Evolutionary conservation across 371 early-diverging fungal species (phyloP).

Genomic region (Lichtheimia ornata): DNA sequence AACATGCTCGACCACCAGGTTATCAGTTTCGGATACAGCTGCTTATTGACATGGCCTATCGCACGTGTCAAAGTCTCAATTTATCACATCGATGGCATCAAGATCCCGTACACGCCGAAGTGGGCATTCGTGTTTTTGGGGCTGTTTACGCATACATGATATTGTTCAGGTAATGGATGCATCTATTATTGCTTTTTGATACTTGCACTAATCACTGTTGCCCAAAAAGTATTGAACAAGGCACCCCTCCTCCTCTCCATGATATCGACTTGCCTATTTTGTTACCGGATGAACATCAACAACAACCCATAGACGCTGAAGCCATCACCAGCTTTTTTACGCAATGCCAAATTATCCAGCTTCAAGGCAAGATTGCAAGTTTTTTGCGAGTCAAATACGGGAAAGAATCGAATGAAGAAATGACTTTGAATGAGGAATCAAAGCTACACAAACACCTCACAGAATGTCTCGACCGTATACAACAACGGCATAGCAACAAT

Average conservation of each 20-base stretch:
- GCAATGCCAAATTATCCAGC: neutral
- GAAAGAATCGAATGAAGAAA: neutral
- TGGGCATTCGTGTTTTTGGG: conserved; percentile 16
- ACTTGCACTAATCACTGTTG: neutral
- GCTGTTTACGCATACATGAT: conserved; percentile 8
- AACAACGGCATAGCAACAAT: neutral
- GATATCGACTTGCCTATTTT: neutral
- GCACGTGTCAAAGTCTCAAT: conserved; percentile 31
- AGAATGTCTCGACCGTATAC: neutral
- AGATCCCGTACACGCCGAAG: neutral
- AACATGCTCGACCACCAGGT: conserved; percentile 33
- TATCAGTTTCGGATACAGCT: conserved; percentile 37
- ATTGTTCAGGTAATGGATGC: neutral
- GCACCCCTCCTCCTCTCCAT: neutral
- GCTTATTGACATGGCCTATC: conserved; percentile 30
- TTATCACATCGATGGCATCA: conserved; percentile 11
- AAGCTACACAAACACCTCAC: neutral
- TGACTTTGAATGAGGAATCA: neutral
- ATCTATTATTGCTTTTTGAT: neutral
- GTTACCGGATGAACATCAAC: conserved; percentile 21
- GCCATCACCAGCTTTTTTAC: neutral
- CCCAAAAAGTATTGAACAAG: neutral
- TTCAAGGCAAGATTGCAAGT: conserved; percentile 4
- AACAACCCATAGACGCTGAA: conserved; percentile 9
- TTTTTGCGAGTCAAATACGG: conserved; percentile 6